Evolutionary conservation across 1,284 basidiomycete species (phyloP).

Genomic region (Heliocybe sulcata): DNA sequence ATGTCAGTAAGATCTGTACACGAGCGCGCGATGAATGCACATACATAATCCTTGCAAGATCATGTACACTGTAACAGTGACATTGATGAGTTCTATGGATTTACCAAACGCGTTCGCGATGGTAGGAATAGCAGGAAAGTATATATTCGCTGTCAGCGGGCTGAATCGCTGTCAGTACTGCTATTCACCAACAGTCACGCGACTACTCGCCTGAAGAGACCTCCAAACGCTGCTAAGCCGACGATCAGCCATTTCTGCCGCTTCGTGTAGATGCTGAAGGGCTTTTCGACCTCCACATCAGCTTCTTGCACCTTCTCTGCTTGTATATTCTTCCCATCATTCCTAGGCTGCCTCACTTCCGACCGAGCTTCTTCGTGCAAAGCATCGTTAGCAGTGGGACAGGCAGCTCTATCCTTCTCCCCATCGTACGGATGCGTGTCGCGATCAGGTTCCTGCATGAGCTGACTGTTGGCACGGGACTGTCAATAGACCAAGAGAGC

Average conservation of each 20-base stretch:
- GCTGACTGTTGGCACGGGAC: not conserved
- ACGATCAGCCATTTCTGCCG: constrained; percentile 68
- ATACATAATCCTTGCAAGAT: constrained; percentile 67
- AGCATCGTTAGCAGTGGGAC: not conserved
- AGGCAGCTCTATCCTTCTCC: not conserved
- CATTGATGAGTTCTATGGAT: constrained; percentile 61
- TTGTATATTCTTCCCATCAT: too few species aligned
- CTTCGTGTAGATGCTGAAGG: constrained; percentile 47
- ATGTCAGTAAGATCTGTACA: not conserved
- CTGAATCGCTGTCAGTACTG: constrained; percentile 24
- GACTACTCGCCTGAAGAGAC: constrained; percentile 46
- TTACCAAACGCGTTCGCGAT: constrained; percentile 56
- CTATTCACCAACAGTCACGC: not conserved
- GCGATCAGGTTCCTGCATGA: not conserved
- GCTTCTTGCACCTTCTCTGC: not conserved
- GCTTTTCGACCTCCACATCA: constrained; percentile 11
- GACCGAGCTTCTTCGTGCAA: not conserved
- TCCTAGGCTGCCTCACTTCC: not conserved
- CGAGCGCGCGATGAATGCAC: constrained; percentile 10
- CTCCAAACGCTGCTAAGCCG: constrained; percentile 44
- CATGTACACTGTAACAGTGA: constrained; percentile 78
- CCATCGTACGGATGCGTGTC: not conserved
- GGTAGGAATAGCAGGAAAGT: constrained; percentile 70
- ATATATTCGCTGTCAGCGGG: constrained; percentile 70
- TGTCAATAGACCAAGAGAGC: not conserved